Conservation (phyloP, 306 rosid species). For the Trifolium fragiferum region DNA sequence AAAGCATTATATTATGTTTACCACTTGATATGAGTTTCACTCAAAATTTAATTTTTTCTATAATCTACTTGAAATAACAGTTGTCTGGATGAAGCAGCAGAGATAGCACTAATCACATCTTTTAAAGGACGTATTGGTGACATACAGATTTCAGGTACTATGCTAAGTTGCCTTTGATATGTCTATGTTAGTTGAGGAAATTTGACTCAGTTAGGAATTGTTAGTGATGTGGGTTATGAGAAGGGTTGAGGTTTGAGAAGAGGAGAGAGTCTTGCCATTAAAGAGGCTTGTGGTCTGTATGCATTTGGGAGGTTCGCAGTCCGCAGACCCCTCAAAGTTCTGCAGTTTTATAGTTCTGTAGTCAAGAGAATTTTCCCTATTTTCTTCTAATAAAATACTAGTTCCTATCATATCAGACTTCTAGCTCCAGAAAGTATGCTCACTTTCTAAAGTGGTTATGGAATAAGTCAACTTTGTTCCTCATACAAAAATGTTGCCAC, state of each 20-base stretch:
- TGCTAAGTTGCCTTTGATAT: conserved; percentile 30
- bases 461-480: conserved; percentile 26
- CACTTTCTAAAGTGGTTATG: conserved; percentile 31
- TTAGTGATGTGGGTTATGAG: background rate
- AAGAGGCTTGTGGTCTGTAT: background rate
- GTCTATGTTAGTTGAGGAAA: background rate
- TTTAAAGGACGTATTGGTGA: conserved; percentile 69
- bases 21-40: conserved; percentile 18
- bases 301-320: background rate
- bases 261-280: conserved; percentile 5
- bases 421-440: conserved; percentile 25
- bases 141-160: conserved; percentile 69
- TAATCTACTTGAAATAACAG: conserved; percentile 54
- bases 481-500: conserved; percentile 21
- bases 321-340: background rate
- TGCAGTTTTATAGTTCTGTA: background rate
- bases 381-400: background rate
- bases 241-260: background rate
- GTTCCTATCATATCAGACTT: conserved; percentile 6
- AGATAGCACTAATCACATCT: conserved; percentile 63
- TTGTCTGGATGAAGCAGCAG: conserved; percentile 87
- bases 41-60: conserved; percentile 40
- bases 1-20: conserved; percentile 1
- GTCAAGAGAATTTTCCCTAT: conserved; percentile 7
- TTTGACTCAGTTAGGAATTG: conserved; percentile 11